Evolutionary conservation across 169 alveolate genomes (phyloP).

Genomic region (Plasmodium gallinaceum): DNA sequence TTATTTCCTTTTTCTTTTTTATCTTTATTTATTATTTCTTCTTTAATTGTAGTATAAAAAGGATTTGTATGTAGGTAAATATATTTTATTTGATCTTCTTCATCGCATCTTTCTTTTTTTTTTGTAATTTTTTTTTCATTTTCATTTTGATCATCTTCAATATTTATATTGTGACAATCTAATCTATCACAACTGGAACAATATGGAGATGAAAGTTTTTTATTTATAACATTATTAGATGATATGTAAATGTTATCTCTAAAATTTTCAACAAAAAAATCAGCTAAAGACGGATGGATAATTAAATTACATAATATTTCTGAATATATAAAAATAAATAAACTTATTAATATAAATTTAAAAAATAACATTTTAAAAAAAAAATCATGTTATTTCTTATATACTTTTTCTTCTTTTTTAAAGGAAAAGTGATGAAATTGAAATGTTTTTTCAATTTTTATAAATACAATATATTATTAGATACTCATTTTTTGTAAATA

Average conservation of each 20-base stretch:
- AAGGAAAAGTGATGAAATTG: background rate
- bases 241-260: conserved; percentile 30
- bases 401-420: too few relatives aligned
- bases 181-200: conserved; percentile 39
- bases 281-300: conserved; percentile 50
- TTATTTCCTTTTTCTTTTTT: background rate
- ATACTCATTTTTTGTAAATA: too few relatives aligned
- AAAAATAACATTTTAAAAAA: conserved; percentile 10
- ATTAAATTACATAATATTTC: conserved; percentile 8
- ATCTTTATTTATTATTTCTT: background rate
- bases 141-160: background rate
- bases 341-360: background rate
- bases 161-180: conserved; percentile 34
- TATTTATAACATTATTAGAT: conserved; percentile 30
- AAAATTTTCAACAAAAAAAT: conserved; percentile 47
- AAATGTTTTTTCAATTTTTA: background rate
- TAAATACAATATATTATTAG: too few relatives aligned
- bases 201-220: conserved; percentile 12
- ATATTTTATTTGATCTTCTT: background rate
- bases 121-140: background rate
- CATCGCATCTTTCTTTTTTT: conserved; percentile 7
- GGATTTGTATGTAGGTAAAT: conserved; percentile 33
- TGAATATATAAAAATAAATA: background rate
- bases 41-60: conserved; percentile 2
- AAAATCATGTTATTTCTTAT: too few relatives aligned